Evolutionary conservation across 495 filamentous ascomycete genomes (phyloP).

Genomic region (Pyrenula aspistea): DNA sequence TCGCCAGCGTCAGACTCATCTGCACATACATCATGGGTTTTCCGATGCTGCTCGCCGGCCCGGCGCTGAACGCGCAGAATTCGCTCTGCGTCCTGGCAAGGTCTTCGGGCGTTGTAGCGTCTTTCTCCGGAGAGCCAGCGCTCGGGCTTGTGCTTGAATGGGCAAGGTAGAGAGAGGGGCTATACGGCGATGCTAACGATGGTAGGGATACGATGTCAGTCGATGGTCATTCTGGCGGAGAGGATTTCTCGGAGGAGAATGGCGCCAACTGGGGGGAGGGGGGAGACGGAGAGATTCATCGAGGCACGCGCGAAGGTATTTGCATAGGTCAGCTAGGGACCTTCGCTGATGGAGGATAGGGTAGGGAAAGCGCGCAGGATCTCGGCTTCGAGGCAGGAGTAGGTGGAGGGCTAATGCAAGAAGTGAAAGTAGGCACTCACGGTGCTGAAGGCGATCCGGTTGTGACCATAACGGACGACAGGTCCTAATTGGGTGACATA

Average conservation of each 20-base stretch:
- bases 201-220: too few species aligned
- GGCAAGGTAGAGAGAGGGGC: slow-evolving; percentile 35
- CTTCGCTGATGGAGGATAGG: slow-evolving; percentile 43
- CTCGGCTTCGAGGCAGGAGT: slow-evolving; percentile 34
- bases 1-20: background rate
- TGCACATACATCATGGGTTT: background rate
- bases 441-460: slow-evolving; percentile 31
- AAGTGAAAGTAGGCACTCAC: slow-evolving; percentile 42
- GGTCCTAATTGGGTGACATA: slow-evolving; percentile 53
- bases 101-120: background rate
- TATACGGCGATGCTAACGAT: too few species aligned
- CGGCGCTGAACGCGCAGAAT: background rate
- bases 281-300: slow-evolving; percentile 64
- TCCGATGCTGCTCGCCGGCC: background rate
- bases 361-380: slow-evolving; percentile 36
- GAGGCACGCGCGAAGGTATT: slow-evolving; percentile 46
- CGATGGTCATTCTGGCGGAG: slow-evolving; percentile 45
- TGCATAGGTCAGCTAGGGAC: slow-evolving; percentile 33
- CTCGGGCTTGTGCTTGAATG: slow-evolving; percentile 39
- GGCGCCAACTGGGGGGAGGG: slow-evolving; percentile 50
- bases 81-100: background rate
- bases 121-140: slow-evolving; percentile 36
- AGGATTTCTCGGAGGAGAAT: slow-evolving; percentile 51
- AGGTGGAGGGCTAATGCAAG: slow-evolving; percentile 30
- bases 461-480: slow-evolving; percentile 50